These are phyloP conservation scores for Ceratobasidium sp. DNA, from an alignment of 1,284 basidiomycete species.

Conservation along the genomic window DNA sequence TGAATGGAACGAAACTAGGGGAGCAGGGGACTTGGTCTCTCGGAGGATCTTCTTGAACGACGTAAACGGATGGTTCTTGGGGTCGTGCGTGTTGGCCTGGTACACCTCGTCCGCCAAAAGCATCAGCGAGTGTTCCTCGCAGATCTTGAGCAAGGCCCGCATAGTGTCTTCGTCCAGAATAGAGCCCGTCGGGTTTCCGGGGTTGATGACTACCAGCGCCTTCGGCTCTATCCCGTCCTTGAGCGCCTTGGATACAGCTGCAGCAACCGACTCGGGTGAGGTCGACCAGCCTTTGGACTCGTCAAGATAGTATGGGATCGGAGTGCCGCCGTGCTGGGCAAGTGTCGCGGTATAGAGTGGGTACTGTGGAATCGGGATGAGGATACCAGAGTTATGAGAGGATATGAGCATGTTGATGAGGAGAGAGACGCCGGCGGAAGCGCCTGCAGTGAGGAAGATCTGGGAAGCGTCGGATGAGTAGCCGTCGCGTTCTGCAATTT, in stretches of 20 bases:
- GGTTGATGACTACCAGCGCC: constrained; percentile 95
- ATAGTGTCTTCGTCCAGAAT: constrained; percentile 81
- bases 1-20: constrained; percentile 94
- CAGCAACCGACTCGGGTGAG: constrained; percentile 77
- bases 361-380: constrained; percentile 99
- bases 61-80: constrained; percentile 78
- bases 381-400: constrained; percentile 75
- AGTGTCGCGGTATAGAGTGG: constrained; percentile 97
- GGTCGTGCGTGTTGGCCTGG: constrained; percentile 89
- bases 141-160: constrained; percentile 80
- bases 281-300: constrained; percentile 89
- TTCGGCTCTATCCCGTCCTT: constrained; percentile 76
- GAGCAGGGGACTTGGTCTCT: constrained; percentile 73
- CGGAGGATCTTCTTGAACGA: constrained; percentile 92
- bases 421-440: constrained; percentile 92
- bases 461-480: constrained; percentile 85
- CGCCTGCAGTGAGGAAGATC: constrained; percentile 96
- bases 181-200: constrained; percentile 94
- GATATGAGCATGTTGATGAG: constrained; percentile 86
- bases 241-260: constrained; percentile 77
- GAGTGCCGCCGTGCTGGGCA: constrained; percentile 84
- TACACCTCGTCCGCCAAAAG: constrained; percentile 97
- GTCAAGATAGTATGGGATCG: constrained; percentile 91
- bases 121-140: constrained; percentile 87
- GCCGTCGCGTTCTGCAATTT: constrained; percentile 82